A percentile compares a stretch with the other conserved stretches of the same genome.
Conservation (phyloP, 441 rosid genomes). For the Codiaeum variegatum region DNA sequence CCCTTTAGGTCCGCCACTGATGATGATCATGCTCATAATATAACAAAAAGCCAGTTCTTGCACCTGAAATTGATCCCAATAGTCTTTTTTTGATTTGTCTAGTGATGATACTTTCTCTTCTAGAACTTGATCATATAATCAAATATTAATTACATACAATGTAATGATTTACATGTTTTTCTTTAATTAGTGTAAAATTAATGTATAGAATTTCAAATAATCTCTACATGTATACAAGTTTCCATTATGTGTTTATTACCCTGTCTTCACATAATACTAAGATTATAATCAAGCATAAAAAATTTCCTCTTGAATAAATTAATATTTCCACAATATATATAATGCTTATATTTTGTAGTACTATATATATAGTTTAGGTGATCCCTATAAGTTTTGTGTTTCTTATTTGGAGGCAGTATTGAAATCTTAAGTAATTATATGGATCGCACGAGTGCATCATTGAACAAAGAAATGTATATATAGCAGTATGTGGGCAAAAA, state of each 20-base stretch:
- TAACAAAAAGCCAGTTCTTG: slow-evolving; percentile 24
- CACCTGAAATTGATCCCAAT: slow-evolving; percentile 25
- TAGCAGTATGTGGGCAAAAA: too few relatives aligned
- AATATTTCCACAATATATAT: background rate
- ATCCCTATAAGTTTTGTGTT: too few relatives aligned
- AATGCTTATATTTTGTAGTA: too few relatives aligned
- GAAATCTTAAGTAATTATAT: too few relatives aligned
- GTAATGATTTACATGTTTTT: background rate
- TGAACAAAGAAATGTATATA: too few relatives aligned
- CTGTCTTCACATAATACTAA: too few relatives aligned
- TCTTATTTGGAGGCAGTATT: too few relatives aligned
- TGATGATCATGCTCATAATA: slow-evolving; percentile 23
- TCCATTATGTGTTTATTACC: too few relatives aligned
- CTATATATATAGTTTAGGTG: too few relatives aligned
- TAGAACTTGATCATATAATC: slow-evolving; percentile 22
- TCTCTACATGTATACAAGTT: slow-evolving; percentile 1
- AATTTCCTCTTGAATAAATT: background rate
- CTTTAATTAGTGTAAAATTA: background rate
- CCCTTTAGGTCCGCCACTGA: too few relatives aligned
- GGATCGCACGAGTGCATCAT: too few relatives aligned
- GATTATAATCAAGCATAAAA: background rate
- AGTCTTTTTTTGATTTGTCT: slow-evolving; percentile 57
- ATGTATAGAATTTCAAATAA: slow-evolving; percentile 18
- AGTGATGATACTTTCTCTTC: slow-evolving; percentile 39
- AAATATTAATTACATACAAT: background rate